phyloP scores from a whole-genome alignment of 495 filamentous ascomycete genomes.

The Pseudevernia furfuracea region DNA sequence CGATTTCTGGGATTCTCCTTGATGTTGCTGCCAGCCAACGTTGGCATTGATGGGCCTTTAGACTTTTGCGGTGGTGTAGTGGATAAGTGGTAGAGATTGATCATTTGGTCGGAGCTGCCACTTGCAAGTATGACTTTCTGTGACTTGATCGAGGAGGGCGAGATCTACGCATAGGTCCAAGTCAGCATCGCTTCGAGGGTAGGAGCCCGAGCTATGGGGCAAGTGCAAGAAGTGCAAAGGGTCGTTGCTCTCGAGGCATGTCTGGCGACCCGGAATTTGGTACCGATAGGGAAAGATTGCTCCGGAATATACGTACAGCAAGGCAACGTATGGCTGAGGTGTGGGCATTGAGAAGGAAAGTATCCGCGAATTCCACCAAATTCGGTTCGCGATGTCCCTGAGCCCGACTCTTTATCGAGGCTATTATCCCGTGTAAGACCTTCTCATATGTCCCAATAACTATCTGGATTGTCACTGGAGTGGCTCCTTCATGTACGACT shows the following conservation, averaged over 20 bases:
- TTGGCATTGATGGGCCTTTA: constrained; percentile 45
- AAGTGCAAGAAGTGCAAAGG: neutral
- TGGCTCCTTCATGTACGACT: neutral
- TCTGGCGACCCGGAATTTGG: neutral
- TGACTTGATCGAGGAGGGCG: constrained; percentile 45
- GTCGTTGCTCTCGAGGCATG: neutral
- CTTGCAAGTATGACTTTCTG: constrained; percentile 80
- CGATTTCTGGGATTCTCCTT: constrained; percentile 78
- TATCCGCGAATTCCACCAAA: constrained; percentile 69
- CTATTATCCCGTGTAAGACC: constrained; percentile 84
- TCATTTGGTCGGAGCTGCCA: constrained; percentile 83
- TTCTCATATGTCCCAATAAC: constrained; percentile 93
- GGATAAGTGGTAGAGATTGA: constrained; percentile 90
- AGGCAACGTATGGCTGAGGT: constrained; percentile 82
- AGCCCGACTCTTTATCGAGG: constrained; percentile 43
- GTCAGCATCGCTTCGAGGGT: constrained; percentile 33
- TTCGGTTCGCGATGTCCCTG: constrained; percentile 28
- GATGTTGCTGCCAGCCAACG: constrained; percentile 58
- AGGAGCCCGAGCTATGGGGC: constrained; percentile 43
- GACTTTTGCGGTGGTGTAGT: constrained; percentile 53
- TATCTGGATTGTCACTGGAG: constrained; percentile 54
- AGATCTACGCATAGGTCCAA: neutral
- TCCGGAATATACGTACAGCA: constrained; percentile 33
- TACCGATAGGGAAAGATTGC: neutral
- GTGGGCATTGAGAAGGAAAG: constrained; percentile 94